Evolutionary conservation across 441 rosid genomes (phyloP), one percentile per base, ranked within the genome.

Genomic region (Monsonia emarginata): DNA sequence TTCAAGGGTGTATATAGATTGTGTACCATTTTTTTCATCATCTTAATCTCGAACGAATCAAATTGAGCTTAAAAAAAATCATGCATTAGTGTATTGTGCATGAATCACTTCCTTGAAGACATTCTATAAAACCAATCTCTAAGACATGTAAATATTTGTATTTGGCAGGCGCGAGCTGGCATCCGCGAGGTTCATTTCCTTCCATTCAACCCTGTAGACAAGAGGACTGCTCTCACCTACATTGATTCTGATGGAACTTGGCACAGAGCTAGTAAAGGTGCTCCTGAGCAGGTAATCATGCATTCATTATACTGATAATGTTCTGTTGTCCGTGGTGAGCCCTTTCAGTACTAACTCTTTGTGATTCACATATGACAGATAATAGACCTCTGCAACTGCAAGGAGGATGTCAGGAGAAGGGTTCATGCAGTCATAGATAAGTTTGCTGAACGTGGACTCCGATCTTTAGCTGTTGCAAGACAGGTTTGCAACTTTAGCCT

Each of bases 251-350:
- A 64, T 21, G 88, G 86, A 42, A 74, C 66, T 31, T 84, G 88
- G 88, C 83, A 84, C 69, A 79, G 88, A 79, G 76, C 77, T 69
- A 82, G 86, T 76, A 84, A 84, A 77, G 88, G 88, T 16, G 85
- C 86, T 0, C 88, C 88, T 10, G 88, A 84, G 67, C 88, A 84
- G 78, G 86, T 84, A 70, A 74, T 62, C 21, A 21, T 21, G n/a
- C n/a, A n/a, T 30, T 19, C 7, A 42, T 61, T 36, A 11, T 65
- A 32, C 26, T 4, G n/a, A 36, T 56, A 14, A 1, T 18, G 27
- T 67, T 34, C 56, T 0, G 9, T 59, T 68, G n/a, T n/a, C n/a
- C n/a, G n/a, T n/a, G n/a, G n/a, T n/a, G n/a, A n/a, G n/a, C n/a
- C 38, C 31, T 46, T 16, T 14, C n/a, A 26, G 9, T 46, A n/a